Conservation (phyloP, 1,284 basidiomycete species). For the Cutaneotrichosporon dermatis region DNA sequence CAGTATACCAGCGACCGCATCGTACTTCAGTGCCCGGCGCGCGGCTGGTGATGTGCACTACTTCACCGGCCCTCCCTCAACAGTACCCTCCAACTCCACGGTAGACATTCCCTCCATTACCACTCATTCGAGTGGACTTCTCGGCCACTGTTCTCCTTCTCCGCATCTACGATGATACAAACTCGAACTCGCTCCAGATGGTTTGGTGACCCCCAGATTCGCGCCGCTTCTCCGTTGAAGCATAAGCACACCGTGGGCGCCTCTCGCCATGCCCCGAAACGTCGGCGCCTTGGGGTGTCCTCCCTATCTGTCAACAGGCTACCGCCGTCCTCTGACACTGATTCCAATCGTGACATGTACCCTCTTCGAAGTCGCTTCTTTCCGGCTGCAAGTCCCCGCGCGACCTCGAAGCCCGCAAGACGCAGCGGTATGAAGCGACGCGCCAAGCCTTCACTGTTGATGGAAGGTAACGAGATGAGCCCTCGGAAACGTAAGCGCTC, state of each 20-base stretch:
- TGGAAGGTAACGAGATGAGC: slow-evolving; percentile 15
- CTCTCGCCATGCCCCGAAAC: slow-evolving; percentile 30
- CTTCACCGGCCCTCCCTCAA: too few species aligned
- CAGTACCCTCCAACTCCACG: too few species aligned
- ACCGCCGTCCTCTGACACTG: slow-evolving; percentile 11
- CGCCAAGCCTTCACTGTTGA: not conserved
- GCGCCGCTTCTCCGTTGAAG: slow-evolving; percentile 28
- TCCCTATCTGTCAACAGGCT: slow-evolving; percentile 14
- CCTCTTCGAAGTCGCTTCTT: not conserved
- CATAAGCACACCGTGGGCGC: slow-evolving; percentile 23
- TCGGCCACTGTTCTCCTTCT: too few species aligned
- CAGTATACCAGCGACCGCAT: too few species aligned
- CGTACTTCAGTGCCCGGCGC: too few species aligned
- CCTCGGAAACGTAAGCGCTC: slow-evolving; percentile 28
- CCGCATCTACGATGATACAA: slow-evolving; percentile 6
- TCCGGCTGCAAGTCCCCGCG: not conserved
- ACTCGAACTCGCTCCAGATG: slow-evolving; percentile 7
- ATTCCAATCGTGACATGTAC: slow-evolving; percentile 10
- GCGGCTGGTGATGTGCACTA: too few species aligned
- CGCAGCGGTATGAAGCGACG: not conserved
- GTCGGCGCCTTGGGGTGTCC: slow-evolving; percentile 29
- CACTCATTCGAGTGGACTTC: too few species aligned
- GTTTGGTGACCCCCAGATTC: slow-evolving; percentile 24
- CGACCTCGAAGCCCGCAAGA: slow-evolving; percentile 12
- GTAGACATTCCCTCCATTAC: too few species aligned